Evolutionary conservation across 345 rosid species (phyloP), one percentile per base, ranked within the genome.

Genomic region (Melaleuca quinquenervia): DNA sequence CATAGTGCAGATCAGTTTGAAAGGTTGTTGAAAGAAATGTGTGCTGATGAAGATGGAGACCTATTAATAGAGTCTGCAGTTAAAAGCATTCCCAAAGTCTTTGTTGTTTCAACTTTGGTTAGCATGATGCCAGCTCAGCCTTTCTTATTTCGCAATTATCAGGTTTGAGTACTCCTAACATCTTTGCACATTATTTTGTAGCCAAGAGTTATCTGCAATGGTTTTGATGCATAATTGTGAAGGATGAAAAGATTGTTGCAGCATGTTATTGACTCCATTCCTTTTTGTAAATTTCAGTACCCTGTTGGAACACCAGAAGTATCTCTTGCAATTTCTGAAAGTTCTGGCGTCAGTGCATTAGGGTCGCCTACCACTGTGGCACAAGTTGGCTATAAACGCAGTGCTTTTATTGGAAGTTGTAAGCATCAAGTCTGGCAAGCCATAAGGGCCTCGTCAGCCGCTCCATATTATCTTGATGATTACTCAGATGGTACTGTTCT

Each of bases 361-460:
- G 95, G 94, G 85, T 92, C 95, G 85, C 94, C 98, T 29, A 91
- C 93, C 82, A 90, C 91, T 85, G 95, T 94, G 85, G 95, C 93
- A 88, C 99, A 94, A 89, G 93, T 90, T 92, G 99, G 99, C 87
- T 96, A 94, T 87, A 94, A 88, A 89, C 94, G 94, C 87, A 94
- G 95, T 91, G 99, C 99, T 88, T 97, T 94, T 91, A 93, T 96
- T 87, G 98, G 99, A 86, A 97, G 99, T 86, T 97, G 98, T 88
- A 97, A 94, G 92, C 99, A 97, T 91, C 94, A 93, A 78, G 87
- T 95, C 86, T 97, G 99, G 99, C 93, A 96, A 90, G 99, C 99
- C n/a, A 97, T 97, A 88, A 94, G 99, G 89, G 99, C 99, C 64
- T 97, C 99, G 78, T 97, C 99, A 87, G 99, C 99, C 51, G 99